These are phyloP conservation scores for Verticillium dahliae DNA, from an alignment of 2,329 filamentous ascomycete species.

Conservation along the genomic window DNA sequence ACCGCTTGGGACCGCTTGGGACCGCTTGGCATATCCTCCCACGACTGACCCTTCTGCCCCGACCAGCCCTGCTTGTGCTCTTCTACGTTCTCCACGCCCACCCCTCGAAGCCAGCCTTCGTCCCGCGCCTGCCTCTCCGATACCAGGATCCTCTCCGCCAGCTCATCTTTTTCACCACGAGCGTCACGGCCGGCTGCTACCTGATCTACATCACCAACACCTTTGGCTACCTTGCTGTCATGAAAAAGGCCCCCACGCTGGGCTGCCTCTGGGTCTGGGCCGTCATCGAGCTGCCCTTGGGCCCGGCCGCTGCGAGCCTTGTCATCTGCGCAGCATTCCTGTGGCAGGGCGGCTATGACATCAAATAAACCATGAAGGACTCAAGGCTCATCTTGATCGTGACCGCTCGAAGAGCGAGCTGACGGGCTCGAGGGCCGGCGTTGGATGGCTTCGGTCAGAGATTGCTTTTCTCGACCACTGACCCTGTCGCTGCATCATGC, in stretches of 20 bases:
- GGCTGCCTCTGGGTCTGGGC: constrained; percentile 92
- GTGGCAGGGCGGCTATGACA: constrained; percentile 41
- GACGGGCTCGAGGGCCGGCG: background rate
- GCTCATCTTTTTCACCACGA: constrained; percentile 55
- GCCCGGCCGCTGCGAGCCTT: constrained; percentile 54
- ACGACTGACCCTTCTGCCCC: background rate
- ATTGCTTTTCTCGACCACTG: constrained; percentile 3
- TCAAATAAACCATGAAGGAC: constrained; percentile 16
- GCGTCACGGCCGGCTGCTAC: constrained; percentile 64
- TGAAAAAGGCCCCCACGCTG: constrained; percentile 86
- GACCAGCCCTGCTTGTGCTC: constrained; percentile 45
- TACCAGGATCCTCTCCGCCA: constrained; percentile 47
- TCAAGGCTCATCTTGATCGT: constrained; percentile 4
- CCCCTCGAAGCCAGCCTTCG: constrained; percentile 36
- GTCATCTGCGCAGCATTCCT: constrained; percentile 36
- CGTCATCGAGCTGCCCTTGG: constrained; percentile 75
- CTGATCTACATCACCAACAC: constrained; percentile 76
- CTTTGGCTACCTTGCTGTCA: constrained; percentile 75
- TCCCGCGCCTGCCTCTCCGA: constrained; percentile 41
- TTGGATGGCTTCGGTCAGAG: constrained; percentile 5
- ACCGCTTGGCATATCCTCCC: background rate
- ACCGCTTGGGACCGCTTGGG: too few species aligned
- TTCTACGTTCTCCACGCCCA: constrained; percentile 53
- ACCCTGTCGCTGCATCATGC: constrained; percentile 16
- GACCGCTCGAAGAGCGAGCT: constrained; percentile 1